Evolutionary conservation across 208 protist species (phyloP), one percentile per base, ranked within the genome.

Genomic region (Plasmodiophora brassicae): DNA sequence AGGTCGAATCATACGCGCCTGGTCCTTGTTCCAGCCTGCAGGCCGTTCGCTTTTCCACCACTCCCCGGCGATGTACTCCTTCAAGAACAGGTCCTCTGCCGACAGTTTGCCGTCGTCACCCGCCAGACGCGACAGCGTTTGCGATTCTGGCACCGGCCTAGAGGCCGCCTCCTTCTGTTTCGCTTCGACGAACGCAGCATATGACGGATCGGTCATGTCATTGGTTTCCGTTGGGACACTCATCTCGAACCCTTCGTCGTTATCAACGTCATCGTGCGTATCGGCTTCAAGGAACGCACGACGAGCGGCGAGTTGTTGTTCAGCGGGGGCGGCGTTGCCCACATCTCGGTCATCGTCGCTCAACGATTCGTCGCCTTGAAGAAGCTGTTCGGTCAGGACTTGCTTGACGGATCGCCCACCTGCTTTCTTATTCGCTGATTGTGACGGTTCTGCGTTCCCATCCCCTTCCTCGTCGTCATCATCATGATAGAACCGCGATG

Each of bases 1-100:
- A n/a, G n/a, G n/a, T n/a, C n/a, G n/a, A n/a, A n/a, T n/a, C n/a
- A n/a, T n/a, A n/a, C n/a, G n/a, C 5, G 65, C 5, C n/a, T 78
- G 65, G 20, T 5, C 14, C 5, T 38, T 32, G n/a, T n/a, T n/a
- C 32, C 41, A 78, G 5, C 5, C 5, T 36, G 65, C 5, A 38
- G 65, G 65, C 32, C 65, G 65, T 38, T 78, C 32, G 10, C 41
- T 38, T 32, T 78, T 78, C 65, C 65, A 78, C 65, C 65, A 78
- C 41, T 78, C 65, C n/a, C 65, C 65, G 41, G 65, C 20, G 65
- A 78, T 78, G n/a, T 78, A 78, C 65, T 78, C 65, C 65, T 78
- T 78, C 65, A 78, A 32, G n/a, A 78, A 78, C 65, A 44, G 65
- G 41, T 78, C 65, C n/a, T 78, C 65, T 8, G 65, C 14, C 20